A percentile compares a stretch with the other conserved stretches of the same genome.
Evolutionary conservation across 2,329 filamentous ascomycete species (phyloP).

Genomic region (Pseudopithomyces chartarum): DNA sequence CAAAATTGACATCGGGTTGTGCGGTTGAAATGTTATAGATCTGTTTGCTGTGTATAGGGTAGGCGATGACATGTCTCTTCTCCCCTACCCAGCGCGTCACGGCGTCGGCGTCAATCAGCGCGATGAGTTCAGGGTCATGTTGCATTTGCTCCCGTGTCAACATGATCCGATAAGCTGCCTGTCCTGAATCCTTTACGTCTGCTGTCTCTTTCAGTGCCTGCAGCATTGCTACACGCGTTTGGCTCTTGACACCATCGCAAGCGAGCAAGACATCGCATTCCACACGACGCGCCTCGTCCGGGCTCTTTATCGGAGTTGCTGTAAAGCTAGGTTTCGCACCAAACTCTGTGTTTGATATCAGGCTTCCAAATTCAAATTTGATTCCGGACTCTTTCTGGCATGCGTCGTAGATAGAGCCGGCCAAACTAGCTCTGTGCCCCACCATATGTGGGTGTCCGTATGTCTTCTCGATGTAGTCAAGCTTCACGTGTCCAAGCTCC

Average conservation of each 20-base stretch:
- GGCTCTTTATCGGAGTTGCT: constrained; percentile 56
- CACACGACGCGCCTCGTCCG: constrained; percentile 59
- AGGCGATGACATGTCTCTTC: constrained; percentile 77
- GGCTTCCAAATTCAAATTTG: constrained; percentile 69
- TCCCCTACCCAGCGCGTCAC: constrained; percentile 79
- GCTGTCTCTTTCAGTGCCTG: constrained; percentile 56
- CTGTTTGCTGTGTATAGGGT: constrained; percentile 70
- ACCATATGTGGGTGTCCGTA: constrained; percentile 82
- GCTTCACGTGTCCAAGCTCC: constrained; percentile 72
- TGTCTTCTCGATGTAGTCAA: constrained; percentile 68
- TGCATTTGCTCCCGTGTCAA: constrained; percentile 70
- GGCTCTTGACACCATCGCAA: constrained; percentile 56
- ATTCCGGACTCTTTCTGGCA: constrained; percentile 67
- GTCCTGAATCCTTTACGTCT: constrained; percentile 70
- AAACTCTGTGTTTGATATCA: constrained; percentile 61
- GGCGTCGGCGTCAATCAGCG: constrained; percentile 68
- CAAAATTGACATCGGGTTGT: constrained; percentile 65
- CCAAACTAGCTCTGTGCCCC: constrained; percentile 75
- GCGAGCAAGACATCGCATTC: constrained; percentile 55
- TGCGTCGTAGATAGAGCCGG: constrained; percentile 71
- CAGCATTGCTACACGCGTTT: constrained; percentile 58
- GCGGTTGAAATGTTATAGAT: constrained; percentile 71
- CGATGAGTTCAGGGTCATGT: constrained; percentile 68
- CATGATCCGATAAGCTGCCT: constrained; percentile 82
- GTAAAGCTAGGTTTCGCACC: constrained; percentile 64